Conservation (phyloP, 2,329 filamentous ascomycete species). For the Pyrenochaeta sp. region DNA sequence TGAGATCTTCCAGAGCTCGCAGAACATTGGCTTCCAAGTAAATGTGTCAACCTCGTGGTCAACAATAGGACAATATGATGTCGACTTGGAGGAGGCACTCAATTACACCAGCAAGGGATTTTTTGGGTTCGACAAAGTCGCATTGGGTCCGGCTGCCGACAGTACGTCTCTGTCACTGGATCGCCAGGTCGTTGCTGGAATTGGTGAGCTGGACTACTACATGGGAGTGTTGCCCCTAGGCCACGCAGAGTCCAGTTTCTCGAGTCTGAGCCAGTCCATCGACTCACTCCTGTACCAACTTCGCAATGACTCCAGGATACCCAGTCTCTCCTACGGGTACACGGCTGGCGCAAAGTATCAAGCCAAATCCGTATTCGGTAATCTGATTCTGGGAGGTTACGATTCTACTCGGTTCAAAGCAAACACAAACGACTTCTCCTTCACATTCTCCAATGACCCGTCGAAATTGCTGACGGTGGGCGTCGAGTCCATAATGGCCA, state of each 20-base stretch:
- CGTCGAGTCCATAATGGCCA: slow-evolving; percentile 42
- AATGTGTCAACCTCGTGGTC: slow-evolving; percentile 42
- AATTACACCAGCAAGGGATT: slow-evolving; percentile 35
- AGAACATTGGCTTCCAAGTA: slow-evolving; percentile 42
- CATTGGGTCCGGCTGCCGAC: slow-evolving; percentile 32
- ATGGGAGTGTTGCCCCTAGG: slow-evolving; percentile 42
- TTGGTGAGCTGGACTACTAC: slow-evolving; percentile 39
- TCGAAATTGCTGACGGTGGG: slow-evolving; percentile 42
- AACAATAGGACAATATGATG: slow-evolving; percentile 39
- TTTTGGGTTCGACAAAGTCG: slow-evolving; percentile 43
- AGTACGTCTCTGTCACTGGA: slow-evolving; percentile 27
- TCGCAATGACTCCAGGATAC: slow-evolving; percentile 38
- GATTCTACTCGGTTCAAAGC: slow-evolving; percentile 48
- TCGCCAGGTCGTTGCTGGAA: slow-evolving; percentile 38
- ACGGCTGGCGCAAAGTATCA: slow-evolving; percentile 47
- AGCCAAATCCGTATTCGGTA: slow-evolving; percentile 43
- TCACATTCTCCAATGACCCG: slow-evolving; percentile 40
- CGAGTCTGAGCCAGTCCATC: slow-evolving; percentile 32
- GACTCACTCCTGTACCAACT: slow-evolving; percentile 38
- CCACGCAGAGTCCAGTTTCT: slow-evolving; percentile 38
- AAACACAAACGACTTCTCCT: slow-evolving; percentile 39
- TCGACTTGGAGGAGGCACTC: slow-evolving; percentile 38
- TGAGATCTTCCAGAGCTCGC: slow-evolving; percentile 36
- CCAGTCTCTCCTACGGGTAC: slow-evolving; percentile 45
- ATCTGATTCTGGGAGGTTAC: slow-evolving; percentile 52